Evolutionary conservation across 148 eudicot genomes (phyloP), one percentile per base, ranked within the genome.

Genomic region (Camellia sinensis): DNA sequence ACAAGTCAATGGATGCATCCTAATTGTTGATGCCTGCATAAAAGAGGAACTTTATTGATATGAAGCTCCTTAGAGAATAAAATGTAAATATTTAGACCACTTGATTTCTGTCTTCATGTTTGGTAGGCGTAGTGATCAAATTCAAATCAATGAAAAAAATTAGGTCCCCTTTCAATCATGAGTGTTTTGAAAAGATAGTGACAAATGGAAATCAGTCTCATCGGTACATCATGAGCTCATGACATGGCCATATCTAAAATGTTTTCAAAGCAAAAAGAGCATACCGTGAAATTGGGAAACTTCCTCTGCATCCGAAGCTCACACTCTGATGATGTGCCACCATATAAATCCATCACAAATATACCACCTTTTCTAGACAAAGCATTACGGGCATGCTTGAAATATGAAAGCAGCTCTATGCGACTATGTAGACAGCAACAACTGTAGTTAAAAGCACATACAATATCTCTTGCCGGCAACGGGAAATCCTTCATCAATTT

Each of bases 391-490:
- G 91, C 92, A 87, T 91, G 88, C 87, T 89, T 93, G 87, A 93
- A 96, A 84, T 96, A 96, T 40, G 83, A 80, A 79, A 96, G 87
- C 82, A 96, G 93, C 80, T 93, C 97, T 71, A 82, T 83, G 10
- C 98, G 91, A 53, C 86, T 89, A 82, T 96, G 99, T 66, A 96
- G 91, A 84, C 99, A 96, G 83, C 99, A 96, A 57, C 99, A 96
- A 81, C 99, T 96, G 87, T 96, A 96, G 87, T 96, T 96, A 74
- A 96, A 96, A 78, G 99, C 98, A 78, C 99, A 96, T 11, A 96
- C 87, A 40, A 96, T 92, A 83, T 96, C 99, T 85, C 97, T 92
- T 74, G 86, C 84, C 15, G 93, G 91, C 78, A 87, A 72, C 19
- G 81, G 66, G 67, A 78, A 19, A 21, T 83, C 88, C 78, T 91